Conservation (phyloP, 2,329 filamentous ascomycete species). For the Xylaria sp. region DNA sequence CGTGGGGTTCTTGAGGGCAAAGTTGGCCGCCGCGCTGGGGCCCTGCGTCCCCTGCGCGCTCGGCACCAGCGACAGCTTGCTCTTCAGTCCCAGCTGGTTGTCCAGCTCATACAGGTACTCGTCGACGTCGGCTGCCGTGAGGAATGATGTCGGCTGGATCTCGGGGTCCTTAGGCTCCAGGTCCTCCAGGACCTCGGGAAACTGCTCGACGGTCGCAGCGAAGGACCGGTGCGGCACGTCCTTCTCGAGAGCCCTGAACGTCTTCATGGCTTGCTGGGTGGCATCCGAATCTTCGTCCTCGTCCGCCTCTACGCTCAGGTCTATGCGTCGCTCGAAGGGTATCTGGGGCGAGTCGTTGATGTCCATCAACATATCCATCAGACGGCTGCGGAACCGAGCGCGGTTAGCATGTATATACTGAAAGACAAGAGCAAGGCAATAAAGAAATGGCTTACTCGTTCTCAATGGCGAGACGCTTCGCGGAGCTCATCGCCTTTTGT, state of each 20-base stretch:
- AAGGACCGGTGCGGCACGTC: slow-evolving; percentile 57
- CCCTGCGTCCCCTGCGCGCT: slow-evolving; percentile 42
- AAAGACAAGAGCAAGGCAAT: slow-evolving; percentile 11
- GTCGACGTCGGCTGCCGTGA: slow-evolving; percentile 71
- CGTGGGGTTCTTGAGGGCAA: slow-evolving; percentile 75
- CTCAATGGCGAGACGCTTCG: slow-evolving; percentile 83
- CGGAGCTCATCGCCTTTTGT: slow-evolving; percentile 77
- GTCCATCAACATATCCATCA: slow-evolving; percentile 86
- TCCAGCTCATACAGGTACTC: slow-evolving; percentile 73
- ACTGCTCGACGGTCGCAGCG: slow-evolving; percentile 61
- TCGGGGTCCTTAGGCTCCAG: slow-evolving; percentile 54
- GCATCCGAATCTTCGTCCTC: slow-evolving; percentile 47
- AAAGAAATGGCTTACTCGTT: slow-evolving; percentile 73
- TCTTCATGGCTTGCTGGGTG: slow-evolving; percentile 47
- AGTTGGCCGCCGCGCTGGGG: slow-evolving; percentile 43
- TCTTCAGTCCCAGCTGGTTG: slow-evolving; percentile 47
- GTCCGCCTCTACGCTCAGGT: slow-evolving; percentile 58
- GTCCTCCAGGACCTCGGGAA: slow-evolving; percentile 58
- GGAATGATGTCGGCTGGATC: slow-evolving; percentile 64
- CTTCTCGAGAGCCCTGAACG: slow-evolving; percentile 52
- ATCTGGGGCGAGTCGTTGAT: slow-evolving; percentile 85
- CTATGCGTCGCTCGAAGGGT: slow-evolving; percentile 72
- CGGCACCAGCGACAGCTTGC: slow-evolving; percentile 55
- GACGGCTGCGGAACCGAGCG: slow-evolving; percentile 61
- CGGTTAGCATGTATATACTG: slow-evolving; percentile 2